These are phyloP conservation scores for Saccharomyces hybrid DNA, from an alignment of 1,139 yeast genomes.

Conservation along the genomic window DNA sequence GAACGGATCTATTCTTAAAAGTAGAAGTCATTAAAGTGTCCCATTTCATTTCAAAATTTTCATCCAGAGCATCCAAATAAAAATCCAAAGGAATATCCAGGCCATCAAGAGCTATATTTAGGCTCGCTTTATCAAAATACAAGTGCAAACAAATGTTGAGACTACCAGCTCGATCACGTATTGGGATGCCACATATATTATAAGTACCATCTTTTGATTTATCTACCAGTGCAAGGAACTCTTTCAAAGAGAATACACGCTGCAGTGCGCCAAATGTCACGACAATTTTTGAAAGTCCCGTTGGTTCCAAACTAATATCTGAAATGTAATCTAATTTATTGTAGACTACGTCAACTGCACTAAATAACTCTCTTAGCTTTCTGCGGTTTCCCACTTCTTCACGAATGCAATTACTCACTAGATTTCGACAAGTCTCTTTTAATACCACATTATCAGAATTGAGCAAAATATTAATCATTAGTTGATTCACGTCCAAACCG, in stretches of 20 bases:
- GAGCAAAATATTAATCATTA: conserved; percentile 43
- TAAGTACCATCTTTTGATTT: neutral
- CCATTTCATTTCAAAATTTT: neutral
- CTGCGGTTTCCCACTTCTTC: conserved; percentile 41
- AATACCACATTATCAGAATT: conserved; percentile 35
- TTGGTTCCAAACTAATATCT: conserved; percentile 43
- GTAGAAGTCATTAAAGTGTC: neutral
- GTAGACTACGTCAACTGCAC: conserved; percentile 25
- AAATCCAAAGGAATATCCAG: neutral
- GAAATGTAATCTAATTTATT: conserved; percentile 42
- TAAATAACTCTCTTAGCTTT: conserved; percentile 31
- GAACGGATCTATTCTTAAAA: neutral
- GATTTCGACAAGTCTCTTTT: neutral
- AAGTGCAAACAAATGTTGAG: conserved; percentile 40
- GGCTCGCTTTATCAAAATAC: conserved; percentile 36
- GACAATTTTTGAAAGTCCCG: conserved; percentile 49
- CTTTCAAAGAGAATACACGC: conserved; percentile 41
- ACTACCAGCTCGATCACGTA: conserved; percentile 13
- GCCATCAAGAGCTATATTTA: neutral
- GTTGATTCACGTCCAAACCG: conserved; percentile 39
- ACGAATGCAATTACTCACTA: conserved; percentile 21
- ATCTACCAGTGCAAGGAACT: conserved; percentile 33
- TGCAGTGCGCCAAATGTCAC: conserved; percentile 33
- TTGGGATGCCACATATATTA: conserved; percentile 6
- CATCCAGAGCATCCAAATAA: neutral